Percentiles rank a stretch among this genome's conserved stretches.
phyloP scores from a whole-genome alignment of 805 yeast species.

The Wickerhamiella musiphila region DNA sequence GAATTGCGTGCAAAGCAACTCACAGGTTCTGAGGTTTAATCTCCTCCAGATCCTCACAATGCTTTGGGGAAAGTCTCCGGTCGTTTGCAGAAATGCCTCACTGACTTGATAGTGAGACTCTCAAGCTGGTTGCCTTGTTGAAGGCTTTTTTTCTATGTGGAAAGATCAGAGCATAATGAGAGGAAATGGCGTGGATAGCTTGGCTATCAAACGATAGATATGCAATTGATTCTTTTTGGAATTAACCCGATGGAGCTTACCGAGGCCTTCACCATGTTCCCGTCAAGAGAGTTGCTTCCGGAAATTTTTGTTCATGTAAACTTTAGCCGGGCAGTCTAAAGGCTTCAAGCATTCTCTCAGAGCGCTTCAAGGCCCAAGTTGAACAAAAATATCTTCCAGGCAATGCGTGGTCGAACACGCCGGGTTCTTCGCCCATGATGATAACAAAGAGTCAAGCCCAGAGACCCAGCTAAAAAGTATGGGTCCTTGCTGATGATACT shows the following conservation, averaged over 20 bases:
- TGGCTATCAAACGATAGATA: slow-evolving; percentile 17
- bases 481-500: slow-evolving; percentile 12
- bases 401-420: slow-evolving; percentile 18
- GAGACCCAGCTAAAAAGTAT: slow-evolving; percentile 10
- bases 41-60: too few relatives aligned
- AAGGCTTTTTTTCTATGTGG: slow-evolving; percentile 7
- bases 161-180: slow-evolving; percentile 3
- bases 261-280: slow-evolving; percentile 11
- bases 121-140: slow-evolving; percentile 5
- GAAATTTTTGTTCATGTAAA: too few relatives aligned
- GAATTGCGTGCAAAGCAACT: slow-evolving; percentile 19
- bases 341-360: too few relatives aligned
- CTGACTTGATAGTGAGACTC: slow-evolving; percentile 1
- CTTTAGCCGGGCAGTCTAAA: too few relatives aligned
- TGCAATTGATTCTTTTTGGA: slow-evolving; percentile 12
- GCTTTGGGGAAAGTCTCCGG: slow-evolving; percentile 24
- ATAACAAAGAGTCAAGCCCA: slow-evolving; percentile 21
- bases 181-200: slow-evolving; percentile 12
- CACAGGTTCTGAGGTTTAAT: too few relatives aligned
- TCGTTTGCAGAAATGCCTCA: slow-evolving; percentile 18
- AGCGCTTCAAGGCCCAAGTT: too few relatives aligned
- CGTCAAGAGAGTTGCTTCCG: background rate
- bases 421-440: slow-evolving; percentile 17
- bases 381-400: slow-evolving; percentile 1
- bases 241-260: slow-evolving; percentile 22